Evolutionary conservation across 2,329 filamentous ascomycete genomes (phyloP).

Genomic region (Dothideomycetes sp.): DNA sequence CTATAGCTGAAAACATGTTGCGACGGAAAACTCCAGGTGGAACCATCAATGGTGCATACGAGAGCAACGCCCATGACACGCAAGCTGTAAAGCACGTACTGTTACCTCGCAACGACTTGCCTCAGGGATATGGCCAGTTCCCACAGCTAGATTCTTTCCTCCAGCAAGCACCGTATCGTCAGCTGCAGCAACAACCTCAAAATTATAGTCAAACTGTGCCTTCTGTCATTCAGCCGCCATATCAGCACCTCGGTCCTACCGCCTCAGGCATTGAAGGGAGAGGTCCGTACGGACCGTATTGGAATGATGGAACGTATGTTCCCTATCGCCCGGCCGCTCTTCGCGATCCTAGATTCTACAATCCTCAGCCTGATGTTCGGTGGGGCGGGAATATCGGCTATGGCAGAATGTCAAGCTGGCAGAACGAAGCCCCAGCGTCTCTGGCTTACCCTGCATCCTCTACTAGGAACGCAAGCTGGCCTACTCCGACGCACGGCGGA

Average conservation of each 20-base stretch:
- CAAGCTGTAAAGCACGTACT: slow-evolving; percentile 65
- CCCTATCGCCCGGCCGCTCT: slow-evolving; percentile 49
- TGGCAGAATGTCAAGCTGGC: background rate
- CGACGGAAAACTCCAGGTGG: slow-evolving; percentile 88
- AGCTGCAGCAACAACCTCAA: slow-evolving; percentile 10
- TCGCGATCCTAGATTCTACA: slow-evolving; percentile 39
- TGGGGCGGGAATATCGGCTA: background rate
- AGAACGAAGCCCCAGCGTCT: background rate
- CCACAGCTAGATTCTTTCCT: slow-evolving; percentile 47
- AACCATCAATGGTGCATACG: slow-evolving; percentile 84
- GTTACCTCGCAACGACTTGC: slow-evolving; percentile 36
- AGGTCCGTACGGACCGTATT: slow-evolving; percentile 50
- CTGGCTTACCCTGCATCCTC: background rate
- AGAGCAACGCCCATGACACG: slow-evolving; percentile 48
- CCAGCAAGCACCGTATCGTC: slow-evolving; percentile 33
- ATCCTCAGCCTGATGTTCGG: slow-evolving; percentile 11
- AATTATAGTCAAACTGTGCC: slow-evolving; percentile 38
- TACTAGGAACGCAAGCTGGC: background rate
- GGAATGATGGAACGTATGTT: slow-evolving; percentile 51
- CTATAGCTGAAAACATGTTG: slow-evolving; percentile 58
- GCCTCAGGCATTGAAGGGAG: slow-evolving; percentile 45
- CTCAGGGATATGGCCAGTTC: background rate
- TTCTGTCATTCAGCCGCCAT: slow-evolving; percentile 47
- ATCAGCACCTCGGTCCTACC: slow-evolving; percentile 49
- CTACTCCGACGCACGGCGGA: background rate